Percentiles rank a stretch among this genome's conserved stretches.
These are phyloP conservation scores for Hyaloperonospora arabidopsidis DNA, from an alignment of 352 stramenopile species.

Conservation along the genomic window DNA sequence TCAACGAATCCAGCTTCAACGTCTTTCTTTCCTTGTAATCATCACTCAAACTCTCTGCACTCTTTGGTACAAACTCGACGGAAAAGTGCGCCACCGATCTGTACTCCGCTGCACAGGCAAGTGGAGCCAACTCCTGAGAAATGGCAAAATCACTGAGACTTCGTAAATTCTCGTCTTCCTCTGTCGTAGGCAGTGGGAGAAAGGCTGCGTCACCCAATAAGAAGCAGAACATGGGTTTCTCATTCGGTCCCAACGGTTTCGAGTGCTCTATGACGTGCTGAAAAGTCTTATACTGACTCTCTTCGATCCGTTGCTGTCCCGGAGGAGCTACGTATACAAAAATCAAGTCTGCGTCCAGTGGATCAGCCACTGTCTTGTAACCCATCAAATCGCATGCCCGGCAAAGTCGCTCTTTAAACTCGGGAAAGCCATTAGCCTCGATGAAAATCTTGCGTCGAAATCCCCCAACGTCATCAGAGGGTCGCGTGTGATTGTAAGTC, in stretches of 20 bases:
- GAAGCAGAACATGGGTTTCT: constrained; percentile 53
- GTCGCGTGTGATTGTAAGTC: constrained; percentile 12
- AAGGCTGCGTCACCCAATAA: constrained; percentile 67
- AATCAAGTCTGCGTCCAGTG: constrained; percentile 32
- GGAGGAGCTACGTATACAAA: constrained; percentile 60
- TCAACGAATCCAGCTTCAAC: constrained; percentile 40
- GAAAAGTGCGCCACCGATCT: constrained; percentile 55
- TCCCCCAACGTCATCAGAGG: too few species aligned
- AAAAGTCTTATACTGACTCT: constrained; percentile 42
- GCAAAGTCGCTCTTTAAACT: constrained; percentile 34
- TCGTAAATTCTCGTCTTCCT: constrained; percentile 47
- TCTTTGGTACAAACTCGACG: constrained; percentile 56
- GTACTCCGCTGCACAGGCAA: constrained; percentile 39
- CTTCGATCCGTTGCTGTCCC: constrained; percentile 29
- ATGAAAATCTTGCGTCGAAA: constrained; percentile 27
- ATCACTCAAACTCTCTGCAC: constrained; percentile 19
- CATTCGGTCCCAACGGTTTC: constrained; percentile 15
- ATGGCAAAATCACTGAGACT: constrained; percentile 76
- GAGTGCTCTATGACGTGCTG: constrained; percentile 28
- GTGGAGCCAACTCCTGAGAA: constrained; percentile 53
- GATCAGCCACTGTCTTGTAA: constrained; percentile 30
- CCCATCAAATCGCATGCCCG: constrained; percentile 44
- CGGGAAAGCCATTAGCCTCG: constrained; percentile 46
- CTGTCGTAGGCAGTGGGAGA: constrained; percentile 33
- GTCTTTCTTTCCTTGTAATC: constrained; percentile 32